Conservation (phyloP, 805 yeast species). For the Schizosaccharomyces lindneri region DNA sequence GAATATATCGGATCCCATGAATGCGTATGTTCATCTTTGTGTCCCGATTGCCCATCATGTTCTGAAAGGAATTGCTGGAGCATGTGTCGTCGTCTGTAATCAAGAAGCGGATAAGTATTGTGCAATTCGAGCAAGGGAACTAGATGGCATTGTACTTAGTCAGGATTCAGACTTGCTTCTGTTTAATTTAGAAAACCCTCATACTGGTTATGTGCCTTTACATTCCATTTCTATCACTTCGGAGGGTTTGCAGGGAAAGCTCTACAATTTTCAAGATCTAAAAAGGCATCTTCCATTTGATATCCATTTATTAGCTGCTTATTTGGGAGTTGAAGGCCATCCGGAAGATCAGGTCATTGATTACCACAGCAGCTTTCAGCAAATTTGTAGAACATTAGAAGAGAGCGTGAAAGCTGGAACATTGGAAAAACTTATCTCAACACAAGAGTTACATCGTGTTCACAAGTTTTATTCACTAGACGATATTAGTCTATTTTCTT, state of each 20-base stretch:
- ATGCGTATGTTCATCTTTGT: not conserved
- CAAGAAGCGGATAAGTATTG: not conserved
- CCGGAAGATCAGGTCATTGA: not conserved
- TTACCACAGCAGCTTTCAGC: not conserved
- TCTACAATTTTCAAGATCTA: not conserved
- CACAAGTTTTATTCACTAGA: not conserved
- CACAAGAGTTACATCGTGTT: not conserved
- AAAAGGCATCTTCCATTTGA: not conserved
- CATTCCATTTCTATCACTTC: not conserved
- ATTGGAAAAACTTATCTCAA: not conserved
- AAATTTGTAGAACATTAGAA: not conserved
- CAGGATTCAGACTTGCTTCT: conserved; percentile 2
- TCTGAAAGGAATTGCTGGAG: not conserved
- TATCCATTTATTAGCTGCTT: not conserved
- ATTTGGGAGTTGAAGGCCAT: not conserved
- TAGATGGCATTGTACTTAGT: not conserved
- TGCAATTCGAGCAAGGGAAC: not conserved
- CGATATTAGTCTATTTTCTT: not conserved
- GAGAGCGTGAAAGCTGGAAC: not conserved
- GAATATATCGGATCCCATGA: not conserved
- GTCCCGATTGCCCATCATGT: conserved; percentile 1
- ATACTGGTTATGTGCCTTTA: not conserved
- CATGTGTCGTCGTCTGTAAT: not conserved
- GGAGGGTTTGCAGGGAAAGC: not conserved
- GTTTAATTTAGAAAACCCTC: not conserved